Evolutionary conservation across 768 basidiomycete species (phyloP).

Genomic region (Gelatoporia subvermispora): DNA sequence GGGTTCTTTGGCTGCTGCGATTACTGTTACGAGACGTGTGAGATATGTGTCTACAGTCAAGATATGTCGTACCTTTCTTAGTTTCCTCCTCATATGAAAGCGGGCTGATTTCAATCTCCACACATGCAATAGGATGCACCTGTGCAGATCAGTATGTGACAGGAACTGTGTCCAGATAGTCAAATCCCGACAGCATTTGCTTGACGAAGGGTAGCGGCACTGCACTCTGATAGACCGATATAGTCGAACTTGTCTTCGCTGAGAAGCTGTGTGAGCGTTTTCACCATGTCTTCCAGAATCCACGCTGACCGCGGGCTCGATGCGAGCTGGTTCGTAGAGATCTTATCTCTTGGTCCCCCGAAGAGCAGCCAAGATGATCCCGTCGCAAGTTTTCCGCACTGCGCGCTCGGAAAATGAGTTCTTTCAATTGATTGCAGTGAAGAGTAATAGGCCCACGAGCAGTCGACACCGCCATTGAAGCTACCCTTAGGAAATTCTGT

Average conservation of each 20-base stretch:
- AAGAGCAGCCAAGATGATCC: slow-evolving; percentile 39
- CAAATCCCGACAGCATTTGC: slow-evolving; percentile 29
- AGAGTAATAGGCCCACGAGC: too few relatives aligned
- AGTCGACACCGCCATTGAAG: too few relatives aligned
- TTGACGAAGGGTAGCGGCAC: slow-evolving; percentile 38
- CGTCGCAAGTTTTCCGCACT: slow-evolving; percentile 40
- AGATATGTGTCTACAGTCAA: too few relatives aligned
- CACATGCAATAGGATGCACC: too few relatives aligned
- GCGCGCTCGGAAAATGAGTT: slow-evolving; percentile 23
- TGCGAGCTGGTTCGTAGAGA: slow-evolving; percentile 49
- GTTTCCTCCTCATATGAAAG: too few relatives aligned
- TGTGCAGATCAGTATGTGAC: not conserved
- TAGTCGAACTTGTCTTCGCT: slow-evolving; percentile 55
- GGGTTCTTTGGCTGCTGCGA: slow-evolving; percentile 43
- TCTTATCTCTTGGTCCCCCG: slow-evolving; percentile 52
- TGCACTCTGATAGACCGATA: slow-evolving; percentile 55
- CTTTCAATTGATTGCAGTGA: not conserved
- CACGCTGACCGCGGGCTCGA: slow-evolving; percentile 30
- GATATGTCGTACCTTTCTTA: too few relatives aligned
- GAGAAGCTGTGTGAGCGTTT: slow-evolving; percentile 37
- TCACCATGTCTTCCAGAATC: slow-evolving; percentile 39
- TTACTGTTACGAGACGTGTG: too few relatives aligned
- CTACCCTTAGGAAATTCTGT: not conserved
- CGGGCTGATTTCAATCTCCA: not conserved
- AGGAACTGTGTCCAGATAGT: too few relatives aligned